Base-by-base conservation (phyloP, 352 stramenopile genomes). In the Globisporangium radiosum region DNA sequence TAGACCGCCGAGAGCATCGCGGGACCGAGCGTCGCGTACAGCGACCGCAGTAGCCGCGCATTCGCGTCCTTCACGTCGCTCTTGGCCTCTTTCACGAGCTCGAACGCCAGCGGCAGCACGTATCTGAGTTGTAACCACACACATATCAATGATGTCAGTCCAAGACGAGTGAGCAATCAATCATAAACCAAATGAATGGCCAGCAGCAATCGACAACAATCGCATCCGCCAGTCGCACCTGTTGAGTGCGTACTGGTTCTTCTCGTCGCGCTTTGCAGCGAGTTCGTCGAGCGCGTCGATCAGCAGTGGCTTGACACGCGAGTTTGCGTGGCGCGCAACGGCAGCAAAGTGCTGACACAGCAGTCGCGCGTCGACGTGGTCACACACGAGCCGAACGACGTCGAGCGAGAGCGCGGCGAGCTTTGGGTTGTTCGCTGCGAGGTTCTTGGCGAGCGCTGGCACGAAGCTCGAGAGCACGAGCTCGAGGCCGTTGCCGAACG, bases 41-140 rank as follows among this genome's bases (percentile, higher is more conserved):
- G 48, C 36, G 75, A 61, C 7, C 51, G 50, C 40, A 92, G 47
- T 1, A 92, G 54, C 8, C 66, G 63, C 13, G 66, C 44, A 11
- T 86, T 90, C 0, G 75, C 75, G 33, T 90, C 76, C 52, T 78
- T 78, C 38, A 88, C 73, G 47, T 86, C 71, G 42, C 68, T 90
- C 54, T 90, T 90, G 52, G 68, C 77, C 59, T 94, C 84, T 63
- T 89, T 90, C 8, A 94, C 61, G 17, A 88, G 60, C 44, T 88
- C 73, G 0, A 93, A 50, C 13, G 81, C 72, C n/a, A 93, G 60
- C 5, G 84, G 84, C 0, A 92, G 62, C 38, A 92, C 80, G 52
- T 90, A 81, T 15, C 83, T 76, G 64, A 33, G 25, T 33, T 33
- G 25, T 3, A 33, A 33, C 25, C 25, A 33, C 25, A 33, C 25